Conservation (phyloP, 2,329 filamentous ascomycete species). For the Pseudogymnoascus sp. region DNA sequence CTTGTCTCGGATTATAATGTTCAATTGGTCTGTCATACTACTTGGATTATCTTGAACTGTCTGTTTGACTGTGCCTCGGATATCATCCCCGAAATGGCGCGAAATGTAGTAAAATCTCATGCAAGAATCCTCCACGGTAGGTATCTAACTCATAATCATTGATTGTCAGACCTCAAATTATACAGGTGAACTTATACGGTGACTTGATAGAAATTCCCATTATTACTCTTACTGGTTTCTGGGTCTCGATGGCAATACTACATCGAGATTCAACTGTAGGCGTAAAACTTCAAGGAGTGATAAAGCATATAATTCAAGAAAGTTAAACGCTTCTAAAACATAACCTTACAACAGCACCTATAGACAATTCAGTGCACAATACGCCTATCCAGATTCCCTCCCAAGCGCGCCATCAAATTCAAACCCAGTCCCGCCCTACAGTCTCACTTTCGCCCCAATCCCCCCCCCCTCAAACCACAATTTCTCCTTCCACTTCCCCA, state of each 20-base stretch:
- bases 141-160: not conserved
- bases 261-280: not conserved
- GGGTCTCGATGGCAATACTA: not conserved
- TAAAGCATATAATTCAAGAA: not conserved
- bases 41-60: not conserved
- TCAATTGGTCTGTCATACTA: conserved; percentile 4
- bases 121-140: too few relatives aligned
- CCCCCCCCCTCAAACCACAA: conserved; percentile 63
- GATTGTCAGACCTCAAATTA: not conserved
- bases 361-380: not conserved
- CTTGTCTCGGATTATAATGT: conserved; percentile 8
- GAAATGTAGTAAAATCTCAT: not conserved
- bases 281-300: not conserved
- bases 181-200: not conserved
- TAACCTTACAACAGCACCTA: not conserved
- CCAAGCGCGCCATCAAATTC: not conserved
- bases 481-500: conserved; percentile 66
- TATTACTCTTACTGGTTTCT: not conserved
- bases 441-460: conserved; percentile 56
- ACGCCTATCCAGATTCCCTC: not conserved
- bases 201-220: not conserved
- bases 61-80: not conserved
- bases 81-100: not conserved
- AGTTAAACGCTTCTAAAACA: not conserved
- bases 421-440: conserved; percentile 28